phyloP scores from a whole-genome alignment of 306 rosid species.

The Lagenaria siceraria region DNA sequence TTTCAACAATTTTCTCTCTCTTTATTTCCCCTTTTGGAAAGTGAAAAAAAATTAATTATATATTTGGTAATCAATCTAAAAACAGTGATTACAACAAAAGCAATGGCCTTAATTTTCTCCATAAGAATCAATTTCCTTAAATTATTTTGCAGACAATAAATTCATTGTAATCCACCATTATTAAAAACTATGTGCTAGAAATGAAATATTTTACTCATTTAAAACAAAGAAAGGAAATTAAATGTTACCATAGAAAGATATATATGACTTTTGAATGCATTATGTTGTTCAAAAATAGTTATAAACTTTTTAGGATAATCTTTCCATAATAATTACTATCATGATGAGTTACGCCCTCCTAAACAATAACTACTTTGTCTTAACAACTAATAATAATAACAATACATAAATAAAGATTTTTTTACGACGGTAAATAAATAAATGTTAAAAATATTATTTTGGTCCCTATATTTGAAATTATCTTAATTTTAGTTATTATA shows the following conservation, averaged over 20 bases:
- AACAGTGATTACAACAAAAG: background rate
- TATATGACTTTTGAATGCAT: background rate
- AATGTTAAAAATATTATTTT: too few species aligned
- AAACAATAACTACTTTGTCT: too few species aligned
- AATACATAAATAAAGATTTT: too few species aligned
- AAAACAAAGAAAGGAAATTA: too few species aligned
- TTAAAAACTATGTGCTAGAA: background rate
- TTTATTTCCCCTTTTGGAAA: background rate
- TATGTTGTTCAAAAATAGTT: background rate
- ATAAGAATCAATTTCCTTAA: background rate
- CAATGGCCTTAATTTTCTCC: background rate
- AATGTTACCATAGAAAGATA: background rate
- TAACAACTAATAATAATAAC: too few species aligned
- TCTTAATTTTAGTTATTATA: too few species aligned
- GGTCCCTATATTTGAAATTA: too few species aligned
- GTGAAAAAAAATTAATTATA: background rate
- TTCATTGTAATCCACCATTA: background rate
- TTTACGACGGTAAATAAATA: too few species aligned
- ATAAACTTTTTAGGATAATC: background rate
- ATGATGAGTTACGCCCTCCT: too few species aligned
- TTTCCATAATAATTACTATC: background rate
- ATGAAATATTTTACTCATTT: background rate
- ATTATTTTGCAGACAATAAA: background rate
- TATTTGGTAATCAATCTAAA: background rate
- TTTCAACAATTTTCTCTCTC: background rate